Conservation (phyloP, 768 basidiomycete species). For the Kwoniella europaea region DNA sequence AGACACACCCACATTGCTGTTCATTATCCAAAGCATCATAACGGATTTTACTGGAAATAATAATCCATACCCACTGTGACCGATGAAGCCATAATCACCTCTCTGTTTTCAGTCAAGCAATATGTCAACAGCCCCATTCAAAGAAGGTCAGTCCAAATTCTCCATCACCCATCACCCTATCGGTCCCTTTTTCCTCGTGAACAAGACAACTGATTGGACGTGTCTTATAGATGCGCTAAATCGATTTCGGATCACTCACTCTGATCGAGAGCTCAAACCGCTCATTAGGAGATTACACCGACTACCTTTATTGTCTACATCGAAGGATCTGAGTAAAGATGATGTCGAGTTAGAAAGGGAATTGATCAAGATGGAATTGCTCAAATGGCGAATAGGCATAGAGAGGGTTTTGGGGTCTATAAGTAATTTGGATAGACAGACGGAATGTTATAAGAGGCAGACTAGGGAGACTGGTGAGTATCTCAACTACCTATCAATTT, state of each 20-base stretch:
- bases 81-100: not conserved
- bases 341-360: constrained; percentile 37
- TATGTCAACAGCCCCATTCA: constrained; percentile 26
- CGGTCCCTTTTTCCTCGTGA: not conserved
- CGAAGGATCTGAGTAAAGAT: not conserved
- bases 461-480: constrained; percentile 46
- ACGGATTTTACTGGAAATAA: not conserved
- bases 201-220: not conserved
- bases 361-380: constrained; percentile 38
- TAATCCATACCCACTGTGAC: not conserved
- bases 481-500: not conserved
- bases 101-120: not conserved
- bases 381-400: constrained; percentile 43
- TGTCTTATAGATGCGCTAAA: constrained; percentile 42
- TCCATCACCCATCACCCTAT: not conserved
- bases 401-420: constrained; percentile 44
- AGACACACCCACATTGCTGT: no score
- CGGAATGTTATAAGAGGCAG: constrained; percentile 25
- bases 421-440: constrained; percentile 43
- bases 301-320: constrained; percentile 23
- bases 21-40: not conserved
- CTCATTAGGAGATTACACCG: constrained; percentile 41
- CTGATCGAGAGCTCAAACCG: constrained; percentile 47
- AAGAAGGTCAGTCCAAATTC: constrained; percentile 10
- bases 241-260: constrained; percentile 48